Percentiles rank a stretch among this genome's conserved stretches.
phyloP scores from a whole-genome alignment of 495 filamentous ascomycete species.

The Parathielavia appendiculata region DNA sequence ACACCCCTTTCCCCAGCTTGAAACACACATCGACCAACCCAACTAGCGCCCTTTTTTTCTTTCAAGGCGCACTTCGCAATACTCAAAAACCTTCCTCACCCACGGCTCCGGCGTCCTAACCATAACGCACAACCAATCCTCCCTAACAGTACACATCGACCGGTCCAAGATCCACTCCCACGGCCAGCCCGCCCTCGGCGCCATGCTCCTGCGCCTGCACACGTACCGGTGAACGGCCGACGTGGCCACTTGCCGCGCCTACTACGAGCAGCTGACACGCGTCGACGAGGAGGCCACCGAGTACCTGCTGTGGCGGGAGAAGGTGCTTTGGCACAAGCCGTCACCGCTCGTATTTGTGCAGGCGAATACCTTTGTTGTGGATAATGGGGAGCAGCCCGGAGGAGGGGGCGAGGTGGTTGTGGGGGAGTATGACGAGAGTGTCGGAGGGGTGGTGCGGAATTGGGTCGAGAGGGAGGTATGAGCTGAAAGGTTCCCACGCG shows the following conservation, averaged over 20 bases:
- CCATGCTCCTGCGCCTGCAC: constrained; percentile 41
- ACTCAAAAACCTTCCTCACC: constrained; percentile 35
- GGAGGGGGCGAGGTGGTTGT: constrained; percentile 27
- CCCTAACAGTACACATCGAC: constrained; percentile 35
- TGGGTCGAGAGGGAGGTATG: constrained; percentile 34
- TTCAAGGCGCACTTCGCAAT: constrained; percentile 42
- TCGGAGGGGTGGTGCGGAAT: constrained; percentile 40
- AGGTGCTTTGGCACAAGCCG: constrained; percentile 33
- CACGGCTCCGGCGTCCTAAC: constrained; percentile 32
- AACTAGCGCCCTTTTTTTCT: background rate
- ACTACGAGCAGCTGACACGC: constrained; percentile 39
- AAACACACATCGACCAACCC: background rate
- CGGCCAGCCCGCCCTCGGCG: constrained; percentile 40
- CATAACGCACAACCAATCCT: constrained; percentile 24
- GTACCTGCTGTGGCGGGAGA: constrained; percentile 29
- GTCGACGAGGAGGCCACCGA: constrained; percentile 36
- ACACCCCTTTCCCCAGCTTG: background rate
- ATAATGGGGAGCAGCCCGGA: no score
- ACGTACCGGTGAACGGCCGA: constrained; percentile 48
- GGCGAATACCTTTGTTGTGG: constrained; percentile 40
- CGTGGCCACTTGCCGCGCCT: constrained; percentile 31
- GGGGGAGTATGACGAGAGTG: constrained; percentile 42
- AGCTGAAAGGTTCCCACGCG: background rate
- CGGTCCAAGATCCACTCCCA: constrained; percentile 34
- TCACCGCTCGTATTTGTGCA: constrained; percentile 40